Evolutionary conservation across 192 early-diverging fungal genomes (phyloP).

Genomic region (Backusella luteola): DNA sequence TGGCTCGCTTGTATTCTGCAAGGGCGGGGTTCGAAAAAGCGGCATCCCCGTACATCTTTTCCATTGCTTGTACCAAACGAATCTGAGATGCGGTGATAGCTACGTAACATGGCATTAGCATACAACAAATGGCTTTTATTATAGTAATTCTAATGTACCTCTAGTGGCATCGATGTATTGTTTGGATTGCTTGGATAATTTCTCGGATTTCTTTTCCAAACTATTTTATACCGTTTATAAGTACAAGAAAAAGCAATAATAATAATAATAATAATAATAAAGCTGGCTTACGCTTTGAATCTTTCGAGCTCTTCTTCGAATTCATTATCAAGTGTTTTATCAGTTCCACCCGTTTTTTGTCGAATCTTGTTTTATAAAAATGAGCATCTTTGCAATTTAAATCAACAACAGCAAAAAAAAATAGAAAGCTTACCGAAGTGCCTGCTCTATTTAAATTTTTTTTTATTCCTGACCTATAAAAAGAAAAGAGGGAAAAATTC

Average conservation of each 20-base stretch:
- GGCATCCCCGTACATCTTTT: conserved; percentile 85
- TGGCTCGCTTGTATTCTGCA: conserved; percentile 80
- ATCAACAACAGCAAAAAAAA: not conserved
- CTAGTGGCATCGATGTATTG: conserved; percentile 83
- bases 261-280: not conserved
- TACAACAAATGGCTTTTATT: not conserved
- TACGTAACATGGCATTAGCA: conserved; percentile 13
- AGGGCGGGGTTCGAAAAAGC: conserved; percentile 70
- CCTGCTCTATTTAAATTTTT: conserved; percentile 77
- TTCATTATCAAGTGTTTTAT: conserved; percentile 74
- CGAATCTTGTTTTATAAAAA: conserved; percentile 41
- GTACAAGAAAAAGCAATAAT: not conserved
- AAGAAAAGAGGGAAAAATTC: not conserved
- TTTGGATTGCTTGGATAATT: conserved; percentile 85
- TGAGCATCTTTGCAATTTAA: not conserved
- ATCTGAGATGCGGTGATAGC: conserved; percentile 87
- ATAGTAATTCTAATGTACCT: conserved; percentile 36
- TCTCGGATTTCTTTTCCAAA: conserved; percentile 78
- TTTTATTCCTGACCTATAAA: conserved; percentile 70
- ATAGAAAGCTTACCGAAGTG: conserved; percentile 50
- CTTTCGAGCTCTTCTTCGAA: conserved; percentile 42
- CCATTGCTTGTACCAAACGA: conserved; percentile 82
- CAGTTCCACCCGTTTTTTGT: conserved; percentile 73
- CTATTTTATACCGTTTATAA: conserved; percentile 35
- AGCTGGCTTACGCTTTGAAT: conserved; percentile 29